Evolutionary conservation across 2,329 filamentous ascomycete species (phyloP), one percentile per base, ranked within the genome.

Genomic region (Calonectria pteridis): DNA sequence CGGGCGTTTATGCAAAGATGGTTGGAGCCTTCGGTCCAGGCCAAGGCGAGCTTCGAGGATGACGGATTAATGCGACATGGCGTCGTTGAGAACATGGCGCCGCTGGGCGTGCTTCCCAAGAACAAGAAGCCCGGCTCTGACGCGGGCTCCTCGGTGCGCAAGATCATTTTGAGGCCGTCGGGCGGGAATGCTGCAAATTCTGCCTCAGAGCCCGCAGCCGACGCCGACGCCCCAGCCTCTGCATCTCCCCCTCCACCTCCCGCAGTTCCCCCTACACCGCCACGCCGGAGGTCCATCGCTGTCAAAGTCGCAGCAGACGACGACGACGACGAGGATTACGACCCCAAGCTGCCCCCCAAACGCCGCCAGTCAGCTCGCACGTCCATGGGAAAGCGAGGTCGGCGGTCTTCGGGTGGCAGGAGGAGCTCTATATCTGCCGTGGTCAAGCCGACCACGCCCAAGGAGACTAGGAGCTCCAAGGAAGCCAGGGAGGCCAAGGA

Each of bases 51-150:
- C 82, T 98, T 93, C 82, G 92, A 94, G 86, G 95, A 98, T 82
- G 91, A 89, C 71, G 94, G 94, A 55, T 89, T 97, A 78, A 88
- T 93, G 80, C 89, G 93, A 63, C 91, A 92, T 83, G 94, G 94
- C 76, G 94, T 97, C 23, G 87, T 97, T 72, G 93, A 94, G 84
- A 93, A 93, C 80, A 98, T 98, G 95, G 93, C 92, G 67, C 93
- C 95, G 31, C 86, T 98, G 70, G 95, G 95, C 50, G 89, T 92
- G 69, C 88, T 92, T 78, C 95, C 95, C 16, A 91, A 90, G 84
- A 89, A 84, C 46, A 88, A 86, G 81, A 85, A 82, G 80, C 78
- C 75, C 29, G 83, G 75, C 13, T 79, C 74, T 64, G 79, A 83
- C 73, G 78, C 80, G 68, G 76, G 73, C 67, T 76, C 76, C 23